These are phyloP conservation scores for Durusdinium trenchii DNA, from an alignment of 73 alveolate species.

Conservation along the genomic window DNA sequence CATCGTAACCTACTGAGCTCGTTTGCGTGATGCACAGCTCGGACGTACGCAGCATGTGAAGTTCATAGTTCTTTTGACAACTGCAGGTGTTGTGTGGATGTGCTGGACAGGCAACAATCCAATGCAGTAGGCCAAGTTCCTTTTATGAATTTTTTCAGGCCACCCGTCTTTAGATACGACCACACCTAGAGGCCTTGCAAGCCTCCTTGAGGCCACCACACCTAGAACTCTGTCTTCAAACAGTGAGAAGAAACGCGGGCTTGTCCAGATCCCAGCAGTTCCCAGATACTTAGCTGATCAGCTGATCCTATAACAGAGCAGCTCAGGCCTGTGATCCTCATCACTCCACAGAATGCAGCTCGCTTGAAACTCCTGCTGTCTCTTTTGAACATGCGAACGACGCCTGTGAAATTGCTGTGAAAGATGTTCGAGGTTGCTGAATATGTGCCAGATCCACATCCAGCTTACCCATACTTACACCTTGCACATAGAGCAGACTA, in stretches of 20 bases:
- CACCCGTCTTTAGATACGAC: background rate
- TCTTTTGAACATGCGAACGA: background rate
- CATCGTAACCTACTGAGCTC: slow-evolving; percentile 24
- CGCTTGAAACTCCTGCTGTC: background rate
- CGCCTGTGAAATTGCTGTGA: background rate
- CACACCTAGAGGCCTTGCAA: background rate
- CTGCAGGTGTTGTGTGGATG: slow-evolving; percentile 87
- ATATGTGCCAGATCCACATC: slow-evolving; percentile 90
- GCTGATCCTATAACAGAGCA: too few species aligned
- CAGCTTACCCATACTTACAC: slow-evolving; percentile 66
- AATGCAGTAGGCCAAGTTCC: background rate
- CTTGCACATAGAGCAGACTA: slow-evolving; percentile 82
- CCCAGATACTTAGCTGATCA: background rate
- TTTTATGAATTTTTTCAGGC: background rate
- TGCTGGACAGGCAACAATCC: slow-evolving; percentile 94
- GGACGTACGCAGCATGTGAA: background rate
- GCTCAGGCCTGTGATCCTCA: slow-evolving; percentile 71
- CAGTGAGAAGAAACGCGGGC: slow-evolving; percentile 69
- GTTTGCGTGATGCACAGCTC: too few species aligned
- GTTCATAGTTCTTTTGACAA: too few species aligned
- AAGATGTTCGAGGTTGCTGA: slow-evolving; percentile 39
- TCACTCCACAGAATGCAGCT: slow-evolving; percentile 64
- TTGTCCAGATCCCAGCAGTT: background rate
- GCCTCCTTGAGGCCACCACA: slow-evolving; percentile 41
- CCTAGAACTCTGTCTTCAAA: slow-evolving; percentile 58